Evolutionary conservation across 345 rosid species (phyloP).

Genomic region (Moricandia moricandioides): DNA sequence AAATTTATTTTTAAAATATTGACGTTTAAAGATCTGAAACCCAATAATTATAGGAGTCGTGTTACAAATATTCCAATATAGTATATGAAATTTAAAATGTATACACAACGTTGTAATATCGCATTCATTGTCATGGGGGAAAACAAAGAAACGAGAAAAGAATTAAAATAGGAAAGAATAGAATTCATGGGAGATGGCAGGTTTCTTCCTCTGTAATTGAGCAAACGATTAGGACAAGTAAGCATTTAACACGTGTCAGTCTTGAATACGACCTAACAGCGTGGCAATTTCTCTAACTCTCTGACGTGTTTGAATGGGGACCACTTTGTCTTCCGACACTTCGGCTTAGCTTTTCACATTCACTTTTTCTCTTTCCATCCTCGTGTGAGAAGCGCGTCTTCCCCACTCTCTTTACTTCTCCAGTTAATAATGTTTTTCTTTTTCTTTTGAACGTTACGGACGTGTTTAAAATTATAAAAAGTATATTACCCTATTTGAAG

Average conservation of each 20-base stretch:
- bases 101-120: background rate
- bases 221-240: slow-evolving; percentile 18
- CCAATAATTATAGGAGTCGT: background rate
- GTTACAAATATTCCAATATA: background rate
- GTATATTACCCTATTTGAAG: too few species aligned
- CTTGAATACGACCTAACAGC: slow-evolving; percentile 30
- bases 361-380: background rate
- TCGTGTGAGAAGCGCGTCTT: slow-evolving; percentile 1
- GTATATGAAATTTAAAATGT: background rate
- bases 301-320: slow-evolving; percentile 36
- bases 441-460: background rate
- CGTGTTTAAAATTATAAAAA: too few species aligned
- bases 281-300: slow-evolving; percentile 16
- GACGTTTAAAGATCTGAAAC: background rate
- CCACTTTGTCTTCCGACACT: slow-evolving; percentile 38
- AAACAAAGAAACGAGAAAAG: background rate
- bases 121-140: background rate
- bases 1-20: background rate
- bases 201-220: slow-evolving; percentile 2
- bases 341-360: slow-evolving; percentile 28
- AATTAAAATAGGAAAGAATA: background rate
- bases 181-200: background rate
- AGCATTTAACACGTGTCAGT: slow-evolving; percentile 28
- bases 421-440: background rate
- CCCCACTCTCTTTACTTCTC: background rate